Percentiles rank a stretch among this genome's conserved stretches.
These are phyloP conservation scores for Aspergillus conjunctus DNA, from an alignment of 495 filamentous ascomycete genomes.

Conservation along the genomic window DNA sequence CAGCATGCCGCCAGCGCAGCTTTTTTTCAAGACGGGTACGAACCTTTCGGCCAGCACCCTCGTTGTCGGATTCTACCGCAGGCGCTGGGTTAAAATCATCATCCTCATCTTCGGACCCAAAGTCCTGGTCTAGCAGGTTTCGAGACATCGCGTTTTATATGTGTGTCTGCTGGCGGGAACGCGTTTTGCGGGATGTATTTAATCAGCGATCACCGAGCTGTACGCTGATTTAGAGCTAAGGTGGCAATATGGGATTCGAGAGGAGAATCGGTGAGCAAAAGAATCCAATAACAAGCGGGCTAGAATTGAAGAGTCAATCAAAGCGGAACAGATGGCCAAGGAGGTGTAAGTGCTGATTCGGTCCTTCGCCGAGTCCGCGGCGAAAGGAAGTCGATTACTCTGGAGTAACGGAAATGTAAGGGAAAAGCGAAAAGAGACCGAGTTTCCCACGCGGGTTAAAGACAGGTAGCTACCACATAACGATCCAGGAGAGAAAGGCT, in stretches of 20 bases:
- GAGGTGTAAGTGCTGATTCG: background rate
- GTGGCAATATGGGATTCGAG: too few species aligned
- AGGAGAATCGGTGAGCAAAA: too few species aligned
- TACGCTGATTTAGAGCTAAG: too few species aligned
- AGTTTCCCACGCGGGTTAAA: slow-evolving; percentile 1
- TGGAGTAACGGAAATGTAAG: background rate
- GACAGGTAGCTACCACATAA: slow-evolving; percentile 4
- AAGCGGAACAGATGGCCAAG: background rate
- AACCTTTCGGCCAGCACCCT: slow-evolving; percentile 49
- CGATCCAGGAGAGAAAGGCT: slow-evolving; percentile 1
- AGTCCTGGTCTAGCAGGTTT: slow-evolving; percentile 56
- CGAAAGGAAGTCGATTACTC: slow-evolving; percentile 13
- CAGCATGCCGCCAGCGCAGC: slow-evolving; percentile 19
- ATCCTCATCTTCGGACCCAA: slow-evolving; percentile 76
- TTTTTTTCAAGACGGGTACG: slow-evolving; percentile 17
- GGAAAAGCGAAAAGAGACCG: slow-evolving; percentile 4
- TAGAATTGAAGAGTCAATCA: too few species aligned
- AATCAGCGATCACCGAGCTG: too few species aligned
- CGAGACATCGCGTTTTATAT: slow-evolving; percentile 47
- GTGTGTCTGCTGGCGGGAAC: background rate
- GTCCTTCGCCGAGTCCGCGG: slow-evolving; percentile 28
- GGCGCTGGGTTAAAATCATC: slow-evolving; percentile 79
- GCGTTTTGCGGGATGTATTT: background rate
- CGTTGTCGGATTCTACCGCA: slow-evolving; percentile 68
- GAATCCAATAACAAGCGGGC: too few species aligned